Percentiles rank a stretch among this genome's conserved stretches.
Evolutionary conservation across 257 asterid genomes (phyloP).

Genomic region (Nicotiana undulata): DNA sequence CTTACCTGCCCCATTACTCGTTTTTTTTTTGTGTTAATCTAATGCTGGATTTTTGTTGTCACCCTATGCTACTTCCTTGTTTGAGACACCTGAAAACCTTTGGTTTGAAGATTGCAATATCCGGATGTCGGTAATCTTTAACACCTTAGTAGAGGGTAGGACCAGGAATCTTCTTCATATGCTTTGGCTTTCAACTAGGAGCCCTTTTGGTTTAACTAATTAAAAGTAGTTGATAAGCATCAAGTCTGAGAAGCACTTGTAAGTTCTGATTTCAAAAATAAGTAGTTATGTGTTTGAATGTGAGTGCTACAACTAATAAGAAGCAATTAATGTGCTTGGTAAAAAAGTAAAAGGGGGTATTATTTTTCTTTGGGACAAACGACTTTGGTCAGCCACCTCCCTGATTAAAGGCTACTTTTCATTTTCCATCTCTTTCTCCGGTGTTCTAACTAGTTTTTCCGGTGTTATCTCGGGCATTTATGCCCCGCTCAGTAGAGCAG

Average conservation of each 20-base stretch:
- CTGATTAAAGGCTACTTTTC: no score
- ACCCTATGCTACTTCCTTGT: not conserved
- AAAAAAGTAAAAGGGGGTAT: no score
- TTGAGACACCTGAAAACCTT: not conserved
- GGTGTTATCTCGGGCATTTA: no score
- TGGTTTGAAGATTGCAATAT: not conserved
- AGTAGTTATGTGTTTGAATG: not conserved
- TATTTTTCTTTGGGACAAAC: no score
- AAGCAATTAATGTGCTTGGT: not conserved
- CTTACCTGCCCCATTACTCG: not conserved
- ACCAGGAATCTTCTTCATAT: not conserved
- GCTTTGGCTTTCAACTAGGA: not conserved
- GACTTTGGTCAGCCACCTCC: no score
- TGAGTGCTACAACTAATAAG: not conserved
- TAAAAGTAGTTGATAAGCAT: not conserved
- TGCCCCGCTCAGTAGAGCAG: no score
- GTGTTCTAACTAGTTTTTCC: no score
- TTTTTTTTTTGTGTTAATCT: not conserved
- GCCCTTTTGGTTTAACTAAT: not conserved
- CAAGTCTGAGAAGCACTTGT: not conserved
- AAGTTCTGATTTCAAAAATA: not conserved
- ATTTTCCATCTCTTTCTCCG: no score
- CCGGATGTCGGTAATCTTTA: not conserved
- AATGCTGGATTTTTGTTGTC: not conserved
- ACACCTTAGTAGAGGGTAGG: not conserved